Base-by-base conservation (phyloP, 345 rosid species). In the Stellera chamaejasme region DNA sequence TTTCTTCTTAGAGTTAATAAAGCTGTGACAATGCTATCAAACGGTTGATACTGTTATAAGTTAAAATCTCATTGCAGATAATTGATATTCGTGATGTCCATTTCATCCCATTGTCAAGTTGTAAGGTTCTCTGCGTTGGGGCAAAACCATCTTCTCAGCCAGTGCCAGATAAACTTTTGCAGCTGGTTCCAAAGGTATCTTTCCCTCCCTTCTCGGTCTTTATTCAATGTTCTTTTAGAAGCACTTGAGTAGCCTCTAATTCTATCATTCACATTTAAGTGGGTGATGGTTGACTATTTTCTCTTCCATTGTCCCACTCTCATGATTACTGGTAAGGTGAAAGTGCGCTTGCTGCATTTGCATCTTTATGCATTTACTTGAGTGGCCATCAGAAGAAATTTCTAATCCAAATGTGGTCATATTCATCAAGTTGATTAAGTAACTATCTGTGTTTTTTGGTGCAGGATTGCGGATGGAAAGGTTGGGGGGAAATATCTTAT, bases 401-500 rank as follows among this genome's bases (percentile, higher is more conserved):
- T 32, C 39, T 32, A 8, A 32, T 32, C 39, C 39, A 32, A 32
- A 8, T 32, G 39, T 1, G 5, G 39, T 5, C 39, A 32, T 32
- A 5, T 32, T 5, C 39, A 32, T 32, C 39, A 32, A 32, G 5
- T 32, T 19, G 1, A 19, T 19, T 32, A 4, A 32, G 39, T 32
- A 32, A 32, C 9, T 32, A 4, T 13, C 15, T 54, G 23, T 56
- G 56, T 2, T 45, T 53, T 66, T 51, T 60, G 28, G 11, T 72
- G 57, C 75, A 85, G 98, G 86, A 79, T 52, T 63, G 79, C 69
- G 98, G 98, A 53, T 91, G 98, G 98, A 88, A 88, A 79, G 85
- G 79, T 63, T 91, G 98, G 98, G 98, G 96, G 51, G 98, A 91
- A 72, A 83, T 91, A 69, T 91, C 98, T 2, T 91, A 91, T 76